Percentiles rank a stretch among this genome's conserved stretches.
Conservation (phyloP, 495 filamentous ascomycete genomes). For the Gamarada debralockiae region DNA sequence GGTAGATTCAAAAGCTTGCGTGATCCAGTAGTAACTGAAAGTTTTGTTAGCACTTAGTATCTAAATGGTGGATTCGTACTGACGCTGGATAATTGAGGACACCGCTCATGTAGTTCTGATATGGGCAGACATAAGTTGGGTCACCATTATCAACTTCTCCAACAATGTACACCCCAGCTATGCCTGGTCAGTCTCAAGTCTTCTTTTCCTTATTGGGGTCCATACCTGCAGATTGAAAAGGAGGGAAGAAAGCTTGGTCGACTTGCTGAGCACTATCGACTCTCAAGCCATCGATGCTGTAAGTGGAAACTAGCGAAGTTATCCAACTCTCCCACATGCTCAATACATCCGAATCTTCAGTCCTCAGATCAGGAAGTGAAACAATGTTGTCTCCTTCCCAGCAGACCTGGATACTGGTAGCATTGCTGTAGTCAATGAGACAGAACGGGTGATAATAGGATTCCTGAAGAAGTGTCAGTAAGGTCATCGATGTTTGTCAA, state of each 20-base stretch:
- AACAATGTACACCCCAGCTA: slow-evolving; percentile 64
- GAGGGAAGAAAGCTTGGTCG: slow-evolving; percentile 64
- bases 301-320: slow-evolving; percentile 55
- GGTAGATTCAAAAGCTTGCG: slow-evolving; percentile 56
- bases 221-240: slow-evolving; percentile 38
- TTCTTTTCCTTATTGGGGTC: neutral
- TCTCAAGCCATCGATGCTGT: slow-evolving; percentile 75
- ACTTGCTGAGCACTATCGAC: slow-evolving; percentile 75
- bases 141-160: slow-evolving; percentile 69
- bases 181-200: slow-evolving; percentile 20
- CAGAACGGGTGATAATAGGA: slow-evolving; percentile 68
- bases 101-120: slow-evolving; percentile 53
- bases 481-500: neutral
- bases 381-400: slow-evolving; percentile 53
- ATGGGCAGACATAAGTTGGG: slow-evolving; percentile 55
- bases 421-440: slow-evolving; percentile 61
- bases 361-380: slow-evolving; percentile 66
- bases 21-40: slow-evolving; percentile 53
- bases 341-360: slow-evolving; percentile 52
- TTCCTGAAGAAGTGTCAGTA: slow-evolving; percentile 13
- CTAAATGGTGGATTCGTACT: slow-evolving; percentile 4
- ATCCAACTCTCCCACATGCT: slow-evolving; percentile 65
- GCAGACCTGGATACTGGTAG: slow-evolving; percentile 34
- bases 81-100: slow-evolving; percentile 69
- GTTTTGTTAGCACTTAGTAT: neutral